Base-by-base conservation (phyloP, 768 basidiomycete species). In the Tulasnella sp. region DNA sequence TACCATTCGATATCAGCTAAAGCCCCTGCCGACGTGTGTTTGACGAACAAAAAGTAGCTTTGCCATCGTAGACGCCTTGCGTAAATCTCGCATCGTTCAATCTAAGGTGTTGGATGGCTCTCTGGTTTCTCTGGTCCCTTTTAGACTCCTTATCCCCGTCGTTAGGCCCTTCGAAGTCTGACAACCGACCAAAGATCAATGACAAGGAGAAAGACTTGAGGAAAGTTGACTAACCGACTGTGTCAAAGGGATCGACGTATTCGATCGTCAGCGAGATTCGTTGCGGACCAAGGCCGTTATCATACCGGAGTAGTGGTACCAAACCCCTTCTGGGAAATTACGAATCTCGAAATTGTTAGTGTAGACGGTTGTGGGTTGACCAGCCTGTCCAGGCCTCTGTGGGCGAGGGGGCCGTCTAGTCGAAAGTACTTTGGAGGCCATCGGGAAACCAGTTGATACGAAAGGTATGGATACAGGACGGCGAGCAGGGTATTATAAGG, bases 261-360 rank as follows among this genome's bases (percentile, higher is more conserved):
- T n/a, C 7, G 6, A n/a, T 47, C 19, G 19, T 47, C 26, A 47
- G 44, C 9, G 26, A 3, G 44, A n/a, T 16, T 47, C 19, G 17
- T 8, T 47, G 26, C 19, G 7, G 8, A 19, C 7, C 12, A 19
- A n/a, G 44, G 2, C 8, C 7, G 44, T 22, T 5, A n/a, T 79
- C 88, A 75, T 77, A 89, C 92, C 88, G 78, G 93, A 90, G 76
- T 93, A 92, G 76, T 93, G 92, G 73, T 88, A 84, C 44, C 91
- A 91, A 32, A 85, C 83, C 6, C 78, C 80, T 32, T 88, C 84
- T 0, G 90, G 88, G 19, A 90, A 86, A 0, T 83, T 82, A 5
- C 86, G 34, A 7, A 39, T 85, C 52, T 77, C 78, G 75, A 90
- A 93, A 66, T 89, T 89, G 78, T 93, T 93, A 34, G 86, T 83